Conservation (phyloP, 2,329 filamentous ascomycete species). For the Aspergillus pseudoterreus region DNA sequence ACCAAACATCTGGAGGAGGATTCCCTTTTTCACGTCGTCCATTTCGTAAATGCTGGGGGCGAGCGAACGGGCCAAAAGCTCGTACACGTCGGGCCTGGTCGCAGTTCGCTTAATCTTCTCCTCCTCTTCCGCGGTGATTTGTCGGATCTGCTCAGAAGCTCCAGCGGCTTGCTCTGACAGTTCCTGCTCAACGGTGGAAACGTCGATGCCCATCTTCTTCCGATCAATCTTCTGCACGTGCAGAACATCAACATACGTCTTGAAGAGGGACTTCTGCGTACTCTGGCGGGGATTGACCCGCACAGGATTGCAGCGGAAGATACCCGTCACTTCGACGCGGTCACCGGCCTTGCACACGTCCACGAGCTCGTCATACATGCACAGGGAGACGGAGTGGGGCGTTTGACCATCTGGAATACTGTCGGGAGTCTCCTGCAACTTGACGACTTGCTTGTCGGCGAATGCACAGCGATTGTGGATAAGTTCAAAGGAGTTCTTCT, state of each 20-base stretch:
- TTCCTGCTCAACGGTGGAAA: conserved; percentile 80
- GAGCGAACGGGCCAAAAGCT: conserved; percentile 82
- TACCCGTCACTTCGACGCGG: conserved; percentile 89
- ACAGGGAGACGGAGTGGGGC: conserved; percentile 93
- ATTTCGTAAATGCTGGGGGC: conserved; percentile 96
- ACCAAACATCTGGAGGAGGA: conserved; percentile 91
- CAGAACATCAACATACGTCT: conserved; percentile 93
- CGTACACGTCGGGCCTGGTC: conserved; percentile 81
- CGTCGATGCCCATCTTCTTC: conserved; percentile 86
- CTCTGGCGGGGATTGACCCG: conserved; percentile 90
- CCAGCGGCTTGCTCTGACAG: conserved; percentile 69
- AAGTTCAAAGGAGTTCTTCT: conserved; percentile 96
- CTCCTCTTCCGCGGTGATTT: conserved; percentile 81
- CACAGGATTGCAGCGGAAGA: conserved; percentile 92
- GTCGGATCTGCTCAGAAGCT: conserved; percentile 76
- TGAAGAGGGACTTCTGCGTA: conserved; percentile 91
- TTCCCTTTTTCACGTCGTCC: conserved; percentile 98
- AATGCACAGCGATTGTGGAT: conserved; percentile 94
- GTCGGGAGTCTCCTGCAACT: conserved; percentile 95
- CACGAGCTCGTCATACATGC: conserved; percentile 93
- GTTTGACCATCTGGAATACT: conserved; percentile 93
- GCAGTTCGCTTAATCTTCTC: conserved; percentile 81
- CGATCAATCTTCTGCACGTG: conserved; percentile 97
- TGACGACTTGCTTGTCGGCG: conserved; percentile 97
- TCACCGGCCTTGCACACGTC: conserved; percentile 98